Evolutionary conservation across 2,329 filamentous ascomycete species (phyloP), one percentile per base, ranked within the genome.

Genomic region (Penicillium rolfsii): DNA sequence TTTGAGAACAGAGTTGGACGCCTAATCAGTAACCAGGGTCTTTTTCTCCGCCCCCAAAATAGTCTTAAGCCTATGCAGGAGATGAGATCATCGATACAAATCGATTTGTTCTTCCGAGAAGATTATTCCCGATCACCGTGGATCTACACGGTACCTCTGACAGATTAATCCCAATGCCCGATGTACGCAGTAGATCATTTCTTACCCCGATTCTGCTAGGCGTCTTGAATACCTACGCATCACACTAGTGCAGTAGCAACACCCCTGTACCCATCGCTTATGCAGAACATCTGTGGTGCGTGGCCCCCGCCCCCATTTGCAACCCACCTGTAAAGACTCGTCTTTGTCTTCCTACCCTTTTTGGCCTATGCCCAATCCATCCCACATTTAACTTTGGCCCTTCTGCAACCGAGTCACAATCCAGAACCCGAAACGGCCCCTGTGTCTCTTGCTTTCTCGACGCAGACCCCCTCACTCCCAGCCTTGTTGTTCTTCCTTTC

Each of bases 281-380:
- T 68, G 61, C 58, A 61, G 58, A 60, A 57, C 50, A 66, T 62
- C 50, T 61, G 60, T 28, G 24, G 59, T 60, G 19, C 46, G 19
- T 48, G 55, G 16, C 22, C 50, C 57, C 19, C 24, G 22, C 49
- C 41, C 35, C 43, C 26, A 36, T 24, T 24, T 5, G 7, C 9
- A 40, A 36, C 19, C 38, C 60, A 38, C 52, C 53, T 35, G 41
- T 49, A 45, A 57, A 33, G 38, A 41, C 45, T 22, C 14, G 57
- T 60, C 11, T 8, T 0, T 3, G 8, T 35, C 22, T 46, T 11
- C 26, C 41, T 14, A 11, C 26, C 12, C 6, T 46, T 22, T 22
- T 8, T 26, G 14, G 24, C 24, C 7, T 14, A 28, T 48, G 26
- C 45, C 22, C 28, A 19, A 49, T 33, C 46, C 46, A 7, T 33